These are phyloP conservation scores for Fomitopsis betulina DNA, from an alignment of 1,284 basidiomycete genomes.

Conservation along the genomic window DNA sequence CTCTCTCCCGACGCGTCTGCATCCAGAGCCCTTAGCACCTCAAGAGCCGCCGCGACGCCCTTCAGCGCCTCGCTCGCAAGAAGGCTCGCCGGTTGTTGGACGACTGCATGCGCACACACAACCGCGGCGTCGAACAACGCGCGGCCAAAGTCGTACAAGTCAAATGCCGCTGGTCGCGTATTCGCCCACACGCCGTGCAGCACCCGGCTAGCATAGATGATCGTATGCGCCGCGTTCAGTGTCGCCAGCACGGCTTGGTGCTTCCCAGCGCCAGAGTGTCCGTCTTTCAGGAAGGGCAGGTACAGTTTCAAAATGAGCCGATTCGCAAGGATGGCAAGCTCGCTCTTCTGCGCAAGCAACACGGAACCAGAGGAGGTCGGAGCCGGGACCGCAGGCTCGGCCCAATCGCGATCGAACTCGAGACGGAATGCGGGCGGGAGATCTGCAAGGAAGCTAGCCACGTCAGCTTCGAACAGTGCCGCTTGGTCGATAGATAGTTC, in stretches of 20 bases:
- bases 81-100: conserved; percentile 45
- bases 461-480: conserved; percentile 47
- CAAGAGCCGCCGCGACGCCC: conserved; percentile 45
- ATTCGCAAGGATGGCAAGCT: conserved; percentile 55
- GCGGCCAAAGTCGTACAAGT: conserved; percentile 56
- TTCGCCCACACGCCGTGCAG: conserved; percentile 38
- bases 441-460: conserved; percentile 47
- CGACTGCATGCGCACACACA: conserved; percentile 53
- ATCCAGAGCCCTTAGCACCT: conserved; percentile 24
- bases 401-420: conserved; percentile 28
- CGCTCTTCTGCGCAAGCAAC: conserved; percentile 48
- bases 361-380: conserved; percentile 15
- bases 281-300: conserved; percentile 54
- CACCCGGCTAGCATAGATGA: conserved; percentile 45
- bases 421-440: conserved; percentile 42
- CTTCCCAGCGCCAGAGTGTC: conserved; percentile 17
- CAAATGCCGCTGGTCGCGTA: conserved; percentile 41
- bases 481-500: conserved; percentile 49
- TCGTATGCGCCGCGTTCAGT: conserved; percentile 55
- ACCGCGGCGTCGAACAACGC: conserved; percentile 60
- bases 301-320: conserved; percentile 59
- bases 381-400: conserved; percentile 13
- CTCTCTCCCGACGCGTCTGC: conserved; percentile 3
- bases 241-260: conserved; percentile 52
- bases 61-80: conserved; percentile 44